Conservation (phyloP, 2,329 filamentous ascomycete species). For the Boeremia exigua region DNA sequence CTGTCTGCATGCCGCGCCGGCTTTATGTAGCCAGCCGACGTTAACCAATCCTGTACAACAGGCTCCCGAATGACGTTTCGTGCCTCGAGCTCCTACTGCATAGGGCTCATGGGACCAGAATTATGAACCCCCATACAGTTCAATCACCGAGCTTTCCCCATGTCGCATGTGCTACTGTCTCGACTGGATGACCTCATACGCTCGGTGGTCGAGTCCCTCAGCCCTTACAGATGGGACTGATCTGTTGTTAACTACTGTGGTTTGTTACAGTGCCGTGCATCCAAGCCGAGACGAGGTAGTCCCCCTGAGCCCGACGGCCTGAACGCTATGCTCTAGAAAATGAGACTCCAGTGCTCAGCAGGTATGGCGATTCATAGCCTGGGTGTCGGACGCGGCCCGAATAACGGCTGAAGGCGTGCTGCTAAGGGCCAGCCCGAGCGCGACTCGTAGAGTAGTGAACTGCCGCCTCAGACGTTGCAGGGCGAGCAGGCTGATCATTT, state of each 20-base stretch:
- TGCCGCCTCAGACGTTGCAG: background rate
- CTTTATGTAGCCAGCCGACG: too few relatives aligned
- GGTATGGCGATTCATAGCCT: conserved; percentile 22
- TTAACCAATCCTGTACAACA: background rate
- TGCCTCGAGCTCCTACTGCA: background rate
- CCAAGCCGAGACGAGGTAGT: background rate
- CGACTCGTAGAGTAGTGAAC: conserved; percentile 18
- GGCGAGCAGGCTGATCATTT: background rate
- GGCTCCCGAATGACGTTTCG: background rate
- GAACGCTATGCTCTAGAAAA: conserved; percentile 13
- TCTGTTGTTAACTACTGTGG: too few relatives aligned
- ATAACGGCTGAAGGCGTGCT: conserved; percentile 20
- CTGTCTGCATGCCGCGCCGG: too few relatives aligned
- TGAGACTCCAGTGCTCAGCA: conserved; percentile 21
- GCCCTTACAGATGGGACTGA: background rate
- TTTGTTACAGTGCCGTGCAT: background rate
- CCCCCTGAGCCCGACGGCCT: conserved; percentile 13
- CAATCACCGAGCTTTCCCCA: background rate
- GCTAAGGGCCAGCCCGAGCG: conserved; percentile 21
- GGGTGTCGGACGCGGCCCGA: conserved; percentile 28
- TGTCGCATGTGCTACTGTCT: too few relatives aligned
- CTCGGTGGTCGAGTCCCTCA: background rate
- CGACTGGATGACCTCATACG: background rate
- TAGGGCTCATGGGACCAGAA: background rate
- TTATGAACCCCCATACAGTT: too few relatives aligned